Percentiles rank a stretch among this genome's conserved stretches.
Evolutionary conservation across 2,329 filamentous ascomycete genomes (phyloP).

Genomic region (Cadophora luteo-olivacea): DNA sequence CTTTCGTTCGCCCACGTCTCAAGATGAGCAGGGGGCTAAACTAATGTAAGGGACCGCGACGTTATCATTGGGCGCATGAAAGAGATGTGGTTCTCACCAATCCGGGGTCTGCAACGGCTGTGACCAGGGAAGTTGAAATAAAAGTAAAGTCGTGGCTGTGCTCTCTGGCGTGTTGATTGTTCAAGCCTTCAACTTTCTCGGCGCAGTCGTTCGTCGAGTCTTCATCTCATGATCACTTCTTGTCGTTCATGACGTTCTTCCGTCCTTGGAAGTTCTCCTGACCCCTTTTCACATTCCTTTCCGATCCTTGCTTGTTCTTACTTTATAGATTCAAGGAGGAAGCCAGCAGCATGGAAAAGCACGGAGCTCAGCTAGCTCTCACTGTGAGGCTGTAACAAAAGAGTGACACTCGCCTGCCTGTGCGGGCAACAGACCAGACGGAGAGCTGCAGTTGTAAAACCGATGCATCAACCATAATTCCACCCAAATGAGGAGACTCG

Average conservation of each 20-base stretch:
- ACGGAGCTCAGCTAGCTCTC: constrained; percentile 8
- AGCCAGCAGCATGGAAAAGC: neutral
- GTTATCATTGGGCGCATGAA: constrained; percentile 7
- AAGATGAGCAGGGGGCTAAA: constrained; percentile 14
- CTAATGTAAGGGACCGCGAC: constrained; percentile 18
- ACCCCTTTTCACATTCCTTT: neutral
- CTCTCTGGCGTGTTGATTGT: neutral
- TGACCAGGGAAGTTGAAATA: neutral
- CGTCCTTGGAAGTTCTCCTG: neutral
- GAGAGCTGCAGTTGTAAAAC: neutral
- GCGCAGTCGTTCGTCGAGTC: constrained; percentile 9
- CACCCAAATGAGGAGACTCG: neutral
- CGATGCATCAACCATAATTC: neutral
- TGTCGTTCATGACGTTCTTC: neutral
- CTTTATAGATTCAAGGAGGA: neutral
- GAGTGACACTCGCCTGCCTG: constrained; percentile 1
- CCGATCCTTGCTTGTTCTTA: neutral
- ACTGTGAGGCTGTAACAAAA: constrained; percentile 8
- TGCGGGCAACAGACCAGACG: constrained; percentile 6
- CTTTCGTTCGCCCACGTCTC: constrained; percentile 17
- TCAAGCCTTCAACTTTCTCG: neutral
- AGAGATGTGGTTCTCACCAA: constrained; percentile 7
- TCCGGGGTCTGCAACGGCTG: constrained; percentile 12
- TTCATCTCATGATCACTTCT: constrained; percentile 13
- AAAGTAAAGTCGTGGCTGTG: constrained; percentile 12